Percentiles rank a stretch among this genome's conserved stretches.
Evolutionary conservation across 495 filamentous ascomycete genomes (phyloP).

Genomic region (Neurospora africana): DNA sequence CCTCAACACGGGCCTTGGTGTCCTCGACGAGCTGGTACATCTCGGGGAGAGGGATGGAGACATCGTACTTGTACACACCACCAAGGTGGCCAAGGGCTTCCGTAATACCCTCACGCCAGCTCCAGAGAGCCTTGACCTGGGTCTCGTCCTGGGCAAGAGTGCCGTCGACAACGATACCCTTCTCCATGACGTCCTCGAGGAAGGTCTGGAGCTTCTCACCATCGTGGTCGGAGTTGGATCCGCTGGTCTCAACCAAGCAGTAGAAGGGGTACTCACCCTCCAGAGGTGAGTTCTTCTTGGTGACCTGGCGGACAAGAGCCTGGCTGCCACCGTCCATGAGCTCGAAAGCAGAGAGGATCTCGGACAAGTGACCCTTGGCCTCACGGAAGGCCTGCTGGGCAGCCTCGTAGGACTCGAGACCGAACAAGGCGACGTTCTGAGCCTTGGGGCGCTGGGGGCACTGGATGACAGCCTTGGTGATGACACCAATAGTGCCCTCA

Average conservation of each 20-base stretch:
- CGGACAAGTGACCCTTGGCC: constrained; percentile 80
- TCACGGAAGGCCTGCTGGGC: constrained; percentile 71
- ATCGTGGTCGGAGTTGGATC: constrained; percentile 89
- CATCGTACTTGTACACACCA: constrained; percentile 95
- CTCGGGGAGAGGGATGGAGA: constrained; percentile 83
- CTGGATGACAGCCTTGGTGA: constrained; percentile 79
- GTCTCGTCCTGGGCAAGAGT: constrained; percentile 88
- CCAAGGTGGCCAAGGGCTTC: constrained; percentile 84
- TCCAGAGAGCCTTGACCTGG: constrained; percentile 76
- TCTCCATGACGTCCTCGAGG: constrained; percentile 80
- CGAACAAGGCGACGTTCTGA: constrained; percentile 84
- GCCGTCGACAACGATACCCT: constrained; percentile 76
- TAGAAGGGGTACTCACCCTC: constrained; percentile 85
- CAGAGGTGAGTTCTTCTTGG: constrained; percentile 65
- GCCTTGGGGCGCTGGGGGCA: constrained; percentile 79
- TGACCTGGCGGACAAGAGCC: constrained; percentile 59
- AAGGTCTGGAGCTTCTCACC: constrained; percentile 73
- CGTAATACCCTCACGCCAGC: constrained; percentile 86
- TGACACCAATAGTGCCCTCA: constrained; percentile 89
- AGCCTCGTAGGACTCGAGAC: constrained; percentile 75
- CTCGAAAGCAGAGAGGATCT: constrained; percentile 96
- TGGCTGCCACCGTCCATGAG: constrained; percentile 86
- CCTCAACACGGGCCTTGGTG: constrained; percentile 54
- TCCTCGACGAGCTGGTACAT: constrained; percentile 87
- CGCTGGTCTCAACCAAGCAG: constrained; percentile 90